A percentile compares a stretch with the other conserved stretches of the same genome.
phyloP scores from a whole-genome alignment of 179 eudicot species.

The Vitellaria paradoxa region DNA sequence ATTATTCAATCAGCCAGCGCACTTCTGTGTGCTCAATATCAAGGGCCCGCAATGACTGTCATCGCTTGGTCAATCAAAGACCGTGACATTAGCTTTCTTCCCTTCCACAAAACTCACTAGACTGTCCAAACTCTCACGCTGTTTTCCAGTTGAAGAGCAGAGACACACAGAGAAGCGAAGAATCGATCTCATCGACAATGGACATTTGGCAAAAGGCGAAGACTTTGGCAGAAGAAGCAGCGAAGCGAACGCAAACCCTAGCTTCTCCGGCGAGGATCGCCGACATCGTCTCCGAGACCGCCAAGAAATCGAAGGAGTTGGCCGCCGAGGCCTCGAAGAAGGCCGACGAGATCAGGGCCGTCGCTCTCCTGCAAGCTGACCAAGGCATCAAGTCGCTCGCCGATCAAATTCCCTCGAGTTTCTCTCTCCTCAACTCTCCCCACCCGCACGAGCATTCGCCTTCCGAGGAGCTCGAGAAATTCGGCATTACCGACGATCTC shows the following conservation, averaged over 20 bases:
- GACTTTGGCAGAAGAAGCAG: slow-evolving; percentile 26
- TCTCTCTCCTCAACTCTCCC: slow-evolving; percentile 24
- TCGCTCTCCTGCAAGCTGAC: slow-evolving; percentile 12
- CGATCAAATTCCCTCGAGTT: slow-evolving; percentile 38
- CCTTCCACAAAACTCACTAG: too few relatives aligned
- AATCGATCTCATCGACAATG: not conserved
- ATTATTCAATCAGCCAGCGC: too few relatives aligned
- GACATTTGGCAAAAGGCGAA: slow-evolving; percentile 31
- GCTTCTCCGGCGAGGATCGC: slow-evolving; percentile 25
- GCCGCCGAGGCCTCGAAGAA: slow-evolving; percentile 62
- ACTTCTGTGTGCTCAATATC: too few relatives aligned
- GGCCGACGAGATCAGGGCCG: slow-evolving; percentile 32
- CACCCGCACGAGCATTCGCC: slow-evolving; percentile 5
- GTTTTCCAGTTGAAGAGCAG: too few relatives aligned
- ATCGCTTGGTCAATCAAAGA: too few relatives aligned
- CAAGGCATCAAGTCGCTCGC: slow-evolving; percentile 24
- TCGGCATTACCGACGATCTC: slow-evolving; percentile 58
- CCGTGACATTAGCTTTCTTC: too few relatives aligned
- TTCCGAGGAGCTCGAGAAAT: slow-evolving; percentile 35
- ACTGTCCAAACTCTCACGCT: too few relatives aligned
- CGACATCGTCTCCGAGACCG: slow-evolving; percentile 58
- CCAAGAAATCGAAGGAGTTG: slow-evolving; percentile 52
- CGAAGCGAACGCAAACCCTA: slow-evolving; percentile 23
- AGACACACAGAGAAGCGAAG: not conserved
- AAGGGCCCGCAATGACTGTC: too few relatives aligned